phyloP scores from a whole-genome alignment of 805 yeast genomes.

The Candida nitratophila region DNA sequence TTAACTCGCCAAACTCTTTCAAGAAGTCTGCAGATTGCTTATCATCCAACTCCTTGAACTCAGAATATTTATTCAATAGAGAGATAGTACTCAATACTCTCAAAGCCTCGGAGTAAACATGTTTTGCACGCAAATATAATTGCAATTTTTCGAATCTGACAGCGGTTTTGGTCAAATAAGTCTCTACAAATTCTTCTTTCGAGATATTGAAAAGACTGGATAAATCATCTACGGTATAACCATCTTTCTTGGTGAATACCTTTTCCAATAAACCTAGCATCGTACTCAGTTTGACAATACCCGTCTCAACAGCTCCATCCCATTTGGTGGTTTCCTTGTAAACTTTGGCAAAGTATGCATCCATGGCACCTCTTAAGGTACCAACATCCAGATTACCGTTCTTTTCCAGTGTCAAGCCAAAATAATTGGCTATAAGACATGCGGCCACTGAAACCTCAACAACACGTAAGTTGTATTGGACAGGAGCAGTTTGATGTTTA shows the following conservation, averaged over 20 bases:
- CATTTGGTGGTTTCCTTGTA: slow-evolving; percentile 27
- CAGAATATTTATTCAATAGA: slow-evolving; percentile 24
- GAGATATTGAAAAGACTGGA: slow-evolving; percentile 35
- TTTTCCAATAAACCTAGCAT: slow-evolving; percentile 39
- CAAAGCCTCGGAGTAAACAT: slow-evolving; percentile 55
- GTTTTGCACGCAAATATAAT: slow-evolving; percentile 51
- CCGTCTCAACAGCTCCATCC: slow-evolving; percentile 40
- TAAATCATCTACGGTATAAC: slow-evolving; percentile 44
- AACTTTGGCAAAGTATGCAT: slow-evolving; percentile 33
- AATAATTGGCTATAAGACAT: slow-evolving; percentile 43
- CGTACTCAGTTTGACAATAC: slow-evolving; percentile 30
- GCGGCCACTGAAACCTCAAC: slow-evolving; percentile 70
- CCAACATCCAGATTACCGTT: slow-evolving; percentile 51
- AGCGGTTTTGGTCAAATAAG: slow-evolving; percentile 45
- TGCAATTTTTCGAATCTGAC: slow-evolving; percentile 52
- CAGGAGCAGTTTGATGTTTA: slow-evolving; percentile 65
- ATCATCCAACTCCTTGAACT: slow-evolving; percentile 5
- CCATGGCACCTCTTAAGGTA: slow-evolving; percentile 58
- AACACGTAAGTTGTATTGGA: slow-evolving; percentile 62
- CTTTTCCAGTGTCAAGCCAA: slow-evolving; percentile 33
- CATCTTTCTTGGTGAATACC: slow-evolving; percentile 33
- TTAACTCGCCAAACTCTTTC: slow-evolving; percentile 40
- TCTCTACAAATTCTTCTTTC: slow-evolving; percentile 33
- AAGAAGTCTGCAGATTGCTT: slow-evolving; percentile 29
- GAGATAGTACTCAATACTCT: slow-evolving; percentile 48